Conservation (phyloP, 148 eudicot species). For the Vaccinium darrowii region DNA sequence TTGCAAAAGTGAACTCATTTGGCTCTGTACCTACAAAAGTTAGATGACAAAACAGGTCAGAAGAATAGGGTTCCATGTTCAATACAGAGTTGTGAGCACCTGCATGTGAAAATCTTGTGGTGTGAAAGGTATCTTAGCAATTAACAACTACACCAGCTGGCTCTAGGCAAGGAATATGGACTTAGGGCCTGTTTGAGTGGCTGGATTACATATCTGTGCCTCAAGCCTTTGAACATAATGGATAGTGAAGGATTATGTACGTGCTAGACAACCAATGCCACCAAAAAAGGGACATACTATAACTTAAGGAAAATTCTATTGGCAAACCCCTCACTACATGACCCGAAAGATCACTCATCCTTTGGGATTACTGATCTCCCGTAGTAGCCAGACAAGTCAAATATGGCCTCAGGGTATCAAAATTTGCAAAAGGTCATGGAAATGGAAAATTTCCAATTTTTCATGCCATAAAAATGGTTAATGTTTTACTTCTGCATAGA, state of each 20-base stretch:
- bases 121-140: not conserved
- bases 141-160: not conserved
- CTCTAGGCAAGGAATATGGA: not conserved
- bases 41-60: not conserved
- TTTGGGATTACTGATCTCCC: not conserved
- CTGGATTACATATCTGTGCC: not conserved
- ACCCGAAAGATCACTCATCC: not conserved
- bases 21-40: conserved; percentile 67
- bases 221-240: not conserved
- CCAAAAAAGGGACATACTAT: not conserved
- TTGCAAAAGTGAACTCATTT: conserved; percentile 83
- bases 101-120: not conserved
- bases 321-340: too few species aligned
- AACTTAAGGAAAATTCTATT: not conserved
- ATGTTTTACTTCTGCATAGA: not conserved
- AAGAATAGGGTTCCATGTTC: not conserved
- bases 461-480: not conserved
- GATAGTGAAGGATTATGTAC: too few species aligned
- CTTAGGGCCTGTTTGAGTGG: not conserved
- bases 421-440: not conserved
- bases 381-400: not conserved
- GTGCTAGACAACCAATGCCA: not conserved
- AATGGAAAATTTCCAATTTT: not conserved
- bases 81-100: not conserved
- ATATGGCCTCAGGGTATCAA: not conserved